phyloP scores from a whole-genome alignment of 2,329 filamentous ascomycete genomes.

The Uncinocarpus reesii region DNA sequence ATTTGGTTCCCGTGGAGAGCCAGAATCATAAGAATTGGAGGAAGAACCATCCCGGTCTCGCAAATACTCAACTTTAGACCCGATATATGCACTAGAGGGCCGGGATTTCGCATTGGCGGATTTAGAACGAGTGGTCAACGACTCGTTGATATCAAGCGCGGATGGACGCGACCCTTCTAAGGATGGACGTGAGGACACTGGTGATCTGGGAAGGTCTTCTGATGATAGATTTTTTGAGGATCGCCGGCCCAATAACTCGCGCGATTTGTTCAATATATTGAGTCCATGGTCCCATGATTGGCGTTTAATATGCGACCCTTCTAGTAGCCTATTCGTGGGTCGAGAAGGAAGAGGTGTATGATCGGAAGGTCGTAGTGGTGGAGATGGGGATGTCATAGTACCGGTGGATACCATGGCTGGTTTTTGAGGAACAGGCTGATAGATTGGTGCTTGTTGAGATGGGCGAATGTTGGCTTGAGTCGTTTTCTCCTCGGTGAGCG shows the following conservation, averaged over 20 bases:
- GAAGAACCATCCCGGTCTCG: slow-evolving; percentile 60
- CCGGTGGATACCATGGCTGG: slow-evolving; percentile 57
- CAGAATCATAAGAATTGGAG: slow-evolving; percentile 29
- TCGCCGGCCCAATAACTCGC: slow-evolving; percentile 12
- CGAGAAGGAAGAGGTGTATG: slow-evolving; percentile 24
- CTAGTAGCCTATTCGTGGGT: slow-evolving; percentile 47
- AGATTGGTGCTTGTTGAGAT: slow-evolving; percentile 26
- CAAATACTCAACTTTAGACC: slow-evolving; percentile 71
- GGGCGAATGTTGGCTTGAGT: slow-evolving; percentile 19
- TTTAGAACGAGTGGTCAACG: slow-evolving; percentile 45
- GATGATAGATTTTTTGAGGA: slow-evolving; percentile 41
- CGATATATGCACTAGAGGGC: slow-evolving; percentile 72
- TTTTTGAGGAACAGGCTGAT: slow-evolving; percentile 39
- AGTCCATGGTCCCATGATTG: slow-evolving; percentile 32
- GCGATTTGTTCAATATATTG: slow-evolving; percentile 9
- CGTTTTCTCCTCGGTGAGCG: slow-evolving; percentile 17
- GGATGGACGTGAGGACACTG: slow-evolving; percentile 54
- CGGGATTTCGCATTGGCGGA: slow-evolving; percentile 58
- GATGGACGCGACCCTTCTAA: slow-evolving; percentile 60
- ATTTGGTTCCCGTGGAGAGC: slow-evolving; percentile 25
- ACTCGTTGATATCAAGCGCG: slow-evolving; percentile 50
- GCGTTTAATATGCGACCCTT: slow-evolving; percentile 35
- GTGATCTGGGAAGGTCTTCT: slow-evolving; percentile 45
- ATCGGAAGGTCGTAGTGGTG: slow-evolving; percentile 31
- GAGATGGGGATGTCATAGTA: slow-evolving; percentile 60